Percentiles rank a stretch among this genome's conserved stretches.
Conservation (phyloP, 495 filamentous ascomycete species). For the Annulohypoxylon bovei region DNA sequence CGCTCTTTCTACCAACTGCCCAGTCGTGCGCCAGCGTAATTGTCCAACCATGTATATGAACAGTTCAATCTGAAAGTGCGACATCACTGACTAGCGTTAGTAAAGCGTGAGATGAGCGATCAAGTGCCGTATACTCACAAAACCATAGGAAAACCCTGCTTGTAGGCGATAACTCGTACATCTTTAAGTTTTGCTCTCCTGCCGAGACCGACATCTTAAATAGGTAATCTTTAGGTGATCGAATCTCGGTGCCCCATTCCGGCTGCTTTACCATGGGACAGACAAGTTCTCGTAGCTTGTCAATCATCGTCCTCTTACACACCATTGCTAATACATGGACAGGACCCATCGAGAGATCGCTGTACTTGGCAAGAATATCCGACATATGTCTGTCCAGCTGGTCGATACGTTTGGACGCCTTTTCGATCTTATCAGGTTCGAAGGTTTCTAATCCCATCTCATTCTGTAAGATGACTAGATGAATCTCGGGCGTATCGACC, state of each 20-base stretch:
- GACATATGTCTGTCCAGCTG: slow-evolving; percentile 55
- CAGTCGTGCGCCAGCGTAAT: slow-evolving; percentile 59
- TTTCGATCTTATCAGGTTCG: slow-evolving; percentile 52
- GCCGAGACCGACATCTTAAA: slow-evolving; percentile 57
- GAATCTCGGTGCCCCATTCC: slow-evolving; percentile 53
- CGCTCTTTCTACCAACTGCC: slow-evolving; percentile 61
- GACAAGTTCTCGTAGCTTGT: slow-evolving; percentile 57
- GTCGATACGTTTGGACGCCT: slow-evolving; percentile 61
- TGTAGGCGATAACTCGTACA: slow-evolving; percentile 51
- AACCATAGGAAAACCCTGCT: slow-evolving; percentile 62
- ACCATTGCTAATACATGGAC: slow-evolving; percentile 66
- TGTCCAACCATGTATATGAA: slow-evolving; percentile 65
- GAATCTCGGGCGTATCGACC: slow-evolving; percentile 55
- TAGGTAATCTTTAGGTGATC: slow-evolving; percentile 54
- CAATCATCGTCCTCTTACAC: slow-evolving; percentile 56
- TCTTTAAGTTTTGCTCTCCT: slow-evolving; percentile 55
- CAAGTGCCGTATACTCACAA: slow-evolving; percentile 38
- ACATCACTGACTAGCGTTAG: slow-evolving; percentile 42
- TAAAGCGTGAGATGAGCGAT: not conserved
- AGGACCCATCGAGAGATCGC: slow-evolving; percentile 67
- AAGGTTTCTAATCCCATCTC: slow-evolving; percentile 43
- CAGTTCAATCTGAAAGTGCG: slow-evolving; percentile 62
- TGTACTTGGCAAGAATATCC: slow-evolving; percentile 62
- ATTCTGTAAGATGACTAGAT: slow-evolving; percentile 54
- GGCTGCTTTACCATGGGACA: slow-evolving; percentile 55